Percentiles rank a stretch among this genome's conserved stretches.
phyloP scores from a whole-genome alignment of 106 monocot genomes.

The Iris macrosiphon region DNA sequence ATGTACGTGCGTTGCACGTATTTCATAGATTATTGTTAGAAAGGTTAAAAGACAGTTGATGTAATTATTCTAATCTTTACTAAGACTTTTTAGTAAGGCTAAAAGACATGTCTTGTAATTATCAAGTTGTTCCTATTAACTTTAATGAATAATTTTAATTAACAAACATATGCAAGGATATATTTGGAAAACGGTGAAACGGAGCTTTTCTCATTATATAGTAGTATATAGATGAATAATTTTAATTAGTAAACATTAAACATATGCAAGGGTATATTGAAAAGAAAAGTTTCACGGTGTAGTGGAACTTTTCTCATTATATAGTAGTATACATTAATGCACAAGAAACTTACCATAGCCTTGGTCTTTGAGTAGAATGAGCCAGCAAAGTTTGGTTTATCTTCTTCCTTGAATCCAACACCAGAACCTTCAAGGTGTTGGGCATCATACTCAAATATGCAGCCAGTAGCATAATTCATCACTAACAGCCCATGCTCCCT shows the following conservation, averaged over 20 bases:
- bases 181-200: no score
- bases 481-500: slow-evolving; percentile 18
- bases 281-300: no score
- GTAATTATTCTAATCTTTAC: no score
- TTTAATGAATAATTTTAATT: no score
- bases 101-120: no score
- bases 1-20: not conserved
- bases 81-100: no score
- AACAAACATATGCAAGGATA: no score
- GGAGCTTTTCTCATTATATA: no score
- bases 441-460: slow-evolving; percentile 22
- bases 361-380: slow-evolving; percentile 27
- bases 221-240: no score
- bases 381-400: slow-evolving; percentile 18
- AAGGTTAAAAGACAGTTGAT: no score
- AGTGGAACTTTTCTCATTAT: no score
- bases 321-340: not conserved
- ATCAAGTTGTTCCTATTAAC: no score
- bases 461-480: slow-evolving; percentile 26
- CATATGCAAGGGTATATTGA: not conserved
- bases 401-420: slow-evolving; percentile 30
- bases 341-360: slow-evolving; percentile 10
- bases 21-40: not conserved
- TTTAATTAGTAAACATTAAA: not conserved
- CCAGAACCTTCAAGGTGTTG: slow-evolving; percentile 19